These are phyloP conservation scores for Viola pubescens DNA, from an alignment of 441 rosid species.

Conservation along the genomic window DNA sequence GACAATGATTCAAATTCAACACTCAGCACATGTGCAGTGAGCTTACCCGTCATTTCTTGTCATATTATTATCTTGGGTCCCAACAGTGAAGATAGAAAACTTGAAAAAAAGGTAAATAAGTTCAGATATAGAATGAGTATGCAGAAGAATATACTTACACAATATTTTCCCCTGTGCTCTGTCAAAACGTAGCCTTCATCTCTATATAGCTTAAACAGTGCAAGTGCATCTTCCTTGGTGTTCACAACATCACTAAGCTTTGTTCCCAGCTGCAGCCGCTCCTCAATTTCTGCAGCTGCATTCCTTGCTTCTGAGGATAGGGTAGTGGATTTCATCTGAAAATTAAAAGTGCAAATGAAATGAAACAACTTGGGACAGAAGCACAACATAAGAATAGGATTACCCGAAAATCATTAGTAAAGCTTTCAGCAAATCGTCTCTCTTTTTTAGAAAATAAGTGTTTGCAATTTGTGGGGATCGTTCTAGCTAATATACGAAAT, in stretches of 20 bases:
- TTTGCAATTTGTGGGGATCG: too few species aligned
- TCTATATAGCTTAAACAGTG: slow-evolving; percentile 54
- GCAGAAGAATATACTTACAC: slow-evolving; percentile 41
- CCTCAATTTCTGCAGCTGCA: slow-evolving; percentile 73
- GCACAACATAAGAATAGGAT: not conserved
- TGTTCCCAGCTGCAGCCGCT: slow-evolving; percentile 63
- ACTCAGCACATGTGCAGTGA: not conserved
- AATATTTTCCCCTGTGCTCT: slow-evolving; percentile 55
- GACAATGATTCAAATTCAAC: slow-evolving; percentile 11
- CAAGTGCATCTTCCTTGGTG: slow-evolving; percentile 65
- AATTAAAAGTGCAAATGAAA: slow-evolving; percentile 1
- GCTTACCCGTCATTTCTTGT: not conserved
- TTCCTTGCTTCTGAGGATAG: slow-evolving; percentile 63
- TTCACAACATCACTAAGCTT: slow-evolving; percentile 69
- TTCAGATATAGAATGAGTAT: not conserved
- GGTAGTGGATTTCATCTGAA: slow-evolving; percentile 29
- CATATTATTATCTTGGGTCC: not conserved
- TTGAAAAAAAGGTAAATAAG: not conserved
- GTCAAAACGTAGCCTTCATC: slow-evolving; percentile 79
- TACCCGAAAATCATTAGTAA: too few species aligned
- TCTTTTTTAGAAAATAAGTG: too few species aligned
- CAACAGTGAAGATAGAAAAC: not conserved
- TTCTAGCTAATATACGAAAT: too few species aligned
- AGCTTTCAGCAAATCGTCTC: too few species aligned
- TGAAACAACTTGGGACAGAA: slow-evolving; percentile 3